phyloP scores from a whole-genome alignment of 495 filamentous ascomycete species.

The Podospora australis region DNA sequence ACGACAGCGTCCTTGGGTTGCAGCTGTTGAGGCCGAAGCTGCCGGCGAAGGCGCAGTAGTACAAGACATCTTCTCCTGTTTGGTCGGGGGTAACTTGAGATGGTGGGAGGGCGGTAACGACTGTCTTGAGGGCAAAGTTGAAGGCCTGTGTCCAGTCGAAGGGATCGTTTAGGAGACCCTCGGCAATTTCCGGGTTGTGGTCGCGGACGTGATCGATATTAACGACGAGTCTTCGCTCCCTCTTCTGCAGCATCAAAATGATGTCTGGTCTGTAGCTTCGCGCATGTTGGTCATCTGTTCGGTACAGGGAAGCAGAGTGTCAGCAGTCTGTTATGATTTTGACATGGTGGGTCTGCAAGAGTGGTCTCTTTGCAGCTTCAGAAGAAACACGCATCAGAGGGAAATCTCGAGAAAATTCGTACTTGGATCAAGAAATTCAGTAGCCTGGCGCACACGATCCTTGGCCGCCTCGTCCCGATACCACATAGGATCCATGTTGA shows the following conservation, averaged over 20 bases:
- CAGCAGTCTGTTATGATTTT: background rate
- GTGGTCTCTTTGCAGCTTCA: no score
- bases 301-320: no score
- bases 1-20: constrained; percentile 89
- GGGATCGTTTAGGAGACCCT: constrained; percentile 77
- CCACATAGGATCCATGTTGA: constrained; percentile 65
- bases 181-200: constrained; percentile 82
- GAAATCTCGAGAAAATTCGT: constrained; percentile 26
- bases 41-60: constrained; percentile 92
- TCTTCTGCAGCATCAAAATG: constrained; percentile 87
- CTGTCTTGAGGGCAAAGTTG: constrained; percentile 79
- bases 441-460: constrained; percentile 71
- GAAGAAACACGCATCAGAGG: background rate
- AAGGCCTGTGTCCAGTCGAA: constrained; percentile 87
- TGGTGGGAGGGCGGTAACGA: constrained; percentile 70
- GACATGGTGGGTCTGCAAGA: background rate
- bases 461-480: constrained; percentile 76
- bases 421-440: constrained; percentile 85
- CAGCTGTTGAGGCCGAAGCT: constrained; percentile 91
- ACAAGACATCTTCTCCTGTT: constrained; percentile 50
- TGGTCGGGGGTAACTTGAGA: constrained; percentile 50
- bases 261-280: constrained; percentile 82
- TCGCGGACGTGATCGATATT: constrained; percentile 91
- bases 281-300: constrained; percentile 48
- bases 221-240: constrained; percentile 68